Evolutionary conservation across 208 protist genomes (phyloP), one percentile per base, ranked within the genome.

Genomic region (Acanthamoeba triangularis): DNA sequence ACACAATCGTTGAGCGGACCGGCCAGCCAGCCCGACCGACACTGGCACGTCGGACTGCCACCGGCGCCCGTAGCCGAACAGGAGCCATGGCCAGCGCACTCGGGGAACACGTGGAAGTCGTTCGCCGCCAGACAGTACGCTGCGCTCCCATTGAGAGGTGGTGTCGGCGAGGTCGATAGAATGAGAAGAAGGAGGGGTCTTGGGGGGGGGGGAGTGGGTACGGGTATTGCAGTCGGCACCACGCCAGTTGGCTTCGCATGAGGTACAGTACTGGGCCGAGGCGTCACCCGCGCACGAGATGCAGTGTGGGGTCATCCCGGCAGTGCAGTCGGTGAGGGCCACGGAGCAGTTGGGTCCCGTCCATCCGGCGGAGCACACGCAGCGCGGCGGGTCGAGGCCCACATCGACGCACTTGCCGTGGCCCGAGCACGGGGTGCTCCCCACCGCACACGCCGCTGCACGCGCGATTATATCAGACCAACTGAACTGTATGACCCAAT

Each of bases 401-500:
- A 72, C 65, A 10, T 72, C 65, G 2, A 72, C 65, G 65, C 65
- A 72, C 65, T 72, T 72, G 65, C 65, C 65, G 65, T 72, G 25
- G 6, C 65, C 30, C 65, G 65, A 72, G 30, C 65, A 72, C 25
- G 0, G n/a, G 1, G 8, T 7, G 7, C 30, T 14, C 8, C 11
- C 65, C 65, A 72, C 16, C 65, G 65, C 10, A 20, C 65, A 72
- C 65, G 2, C 65, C 0, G 65, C 65, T 72, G 61, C 61, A 30
- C n/a, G n/a, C n/a, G n/a, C n/a, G n/a, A n/a, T n/a, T n/a, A n/a
- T n/a, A n/a, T n/a, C n/a, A n/a, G n/a, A n/a, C n/a, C n/a, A n/a
- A n/a, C n/a, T n/a, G n/a, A n/a, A n/a, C n/a, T n/a, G n/a, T n/a
- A n/a, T n/a, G n/a, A n/a, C n/a, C n/a, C n/a, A n/a, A n/a, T n/a